Conservation (phyloP, 1,139 yeast genomes). For the Blastobotrys buckinghamii region DNA sequence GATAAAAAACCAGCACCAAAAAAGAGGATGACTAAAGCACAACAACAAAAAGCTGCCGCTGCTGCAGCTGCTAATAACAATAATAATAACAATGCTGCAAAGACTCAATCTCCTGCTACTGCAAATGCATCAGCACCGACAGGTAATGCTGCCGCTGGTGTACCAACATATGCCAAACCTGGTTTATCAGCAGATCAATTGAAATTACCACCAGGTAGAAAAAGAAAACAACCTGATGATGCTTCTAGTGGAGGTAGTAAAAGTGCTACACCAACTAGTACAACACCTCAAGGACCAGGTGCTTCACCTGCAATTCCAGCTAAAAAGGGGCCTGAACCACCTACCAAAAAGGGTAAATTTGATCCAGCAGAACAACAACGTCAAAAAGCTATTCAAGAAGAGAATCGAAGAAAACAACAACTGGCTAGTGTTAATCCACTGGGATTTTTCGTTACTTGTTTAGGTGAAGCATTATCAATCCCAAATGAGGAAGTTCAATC, state of each 20-base stretch:
- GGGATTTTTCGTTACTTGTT: conserved; percentile 25
- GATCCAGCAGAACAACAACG: conserved; percentile 21
- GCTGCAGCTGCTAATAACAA: conserved; percentile 3
- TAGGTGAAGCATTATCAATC: conserved; percentile 29
- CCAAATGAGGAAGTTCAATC: conserved; percentile 23
- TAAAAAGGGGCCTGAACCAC: conserved; percentile 16
- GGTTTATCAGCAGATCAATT: conserved; percentile 28
- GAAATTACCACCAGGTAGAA: conserved; percentile 26
- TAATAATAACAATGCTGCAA: conserved; percentile 16
- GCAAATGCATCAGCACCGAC: conserved; percentile 25
- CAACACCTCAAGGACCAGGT: conserved; percentile 19
- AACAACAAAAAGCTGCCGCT: conserved; percentile 1
- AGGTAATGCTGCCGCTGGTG: conserved; percentile 27
- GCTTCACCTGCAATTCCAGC: conserved; percentile 10
- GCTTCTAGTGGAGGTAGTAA: not conserved
- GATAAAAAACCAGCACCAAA: conserved; percentile 1
- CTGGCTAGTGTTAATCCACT: conserved; percentile 26
- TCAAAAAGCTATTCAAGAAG: conserved; percentile 18
- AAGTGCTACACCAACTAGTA: conserved; percentile 7
- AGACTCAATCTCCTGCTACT: conserved; percentile 27
- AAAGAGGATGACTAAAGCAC: not conserved
- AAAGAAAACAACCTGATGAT: conserved; percentile 22
- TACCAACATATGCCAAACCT: conserved; percentile 26
- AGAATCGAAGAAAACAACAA: conserved; percentile 23
- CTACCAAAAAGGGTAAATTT: conserved; percentile 24